A percentile compares a stretch with the other conserved stretches of the same genome.
These are phyloP conservation scores for Claviceps maximensis DNA, from an alignment of 2,329 filamentous ascomycete species.

Conservation along the genomic window DNA sequence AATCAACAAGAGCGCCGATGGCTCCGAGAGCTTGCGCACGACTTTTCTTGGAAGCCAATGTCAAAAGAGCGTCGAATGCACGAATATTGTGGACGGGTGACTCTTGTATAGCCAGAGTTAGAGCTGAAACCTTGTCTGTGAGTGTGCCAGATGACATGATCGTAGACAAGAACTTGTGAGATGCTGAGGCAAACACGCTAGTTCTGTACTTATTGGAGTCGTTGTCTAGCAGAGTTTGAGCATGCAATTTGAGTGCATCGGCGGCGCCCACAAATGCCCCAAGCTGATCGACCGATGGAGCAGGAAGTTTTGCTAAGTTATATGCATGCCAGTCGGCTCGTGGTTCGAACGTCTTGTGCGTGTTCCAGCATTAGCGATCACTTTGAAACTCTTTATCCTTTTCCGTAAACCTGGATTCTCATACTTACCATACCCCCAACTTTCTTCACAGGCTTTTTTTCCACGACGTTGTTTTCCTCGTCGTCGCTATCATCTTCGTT, in stretches of 20 bases:
- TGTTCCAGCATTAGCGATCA: constrained; percentile 20
- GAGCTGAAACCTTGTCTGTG: constrained; percentile 89
- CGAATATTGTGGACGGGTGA: constrained; percentile 88
- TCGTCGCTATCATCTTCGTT: constrained; percentile 17
- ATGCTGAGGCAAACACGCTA: constrained; percentile 66
- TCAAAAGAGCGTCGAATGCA: constrained; percentile 72
- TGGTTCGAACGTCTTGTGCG: constrained; percentile 39
- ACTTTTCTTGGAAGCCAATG: constrained; percentile 81
- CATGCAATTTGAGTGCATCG: constrained; percentile 51
- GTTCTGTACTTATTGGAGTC: constrained; percentile 66
- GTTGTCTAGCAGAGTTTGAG: constrained; percentile 58
- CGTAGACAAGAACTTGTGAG: constrained; percentile 89
- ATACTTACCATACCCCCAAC: constrained; percentile 22
- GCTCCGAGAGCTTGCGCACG: constrained; percentile 86
- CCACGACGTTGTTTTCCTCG: constrained; percentile 18
- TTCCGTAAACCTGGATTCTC: neutral
- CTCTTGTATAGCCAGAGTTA: constrained; percentile 90
- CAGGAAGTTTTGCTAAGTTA: constrained; percentile 29
- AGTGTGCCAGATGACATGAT: constrained; percentile 96
- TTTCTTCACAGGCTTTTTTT: constrained; percentile 12
- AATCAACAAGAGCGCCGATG: constrained; percentile 85
- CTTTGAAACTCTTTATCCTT: neutral
- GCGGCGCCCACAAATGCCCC: constrained; percentile 30
- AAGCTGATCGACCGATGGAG: constrained; percentile 30
- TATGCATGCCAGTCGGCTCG: constrained; percentile 44